Evolutionary conservation across 495 filamentous ascomycete species (phyloP), one percentile per base, ranked within the genome.

Genomic region (Penicillium cinerascens): DNA sequence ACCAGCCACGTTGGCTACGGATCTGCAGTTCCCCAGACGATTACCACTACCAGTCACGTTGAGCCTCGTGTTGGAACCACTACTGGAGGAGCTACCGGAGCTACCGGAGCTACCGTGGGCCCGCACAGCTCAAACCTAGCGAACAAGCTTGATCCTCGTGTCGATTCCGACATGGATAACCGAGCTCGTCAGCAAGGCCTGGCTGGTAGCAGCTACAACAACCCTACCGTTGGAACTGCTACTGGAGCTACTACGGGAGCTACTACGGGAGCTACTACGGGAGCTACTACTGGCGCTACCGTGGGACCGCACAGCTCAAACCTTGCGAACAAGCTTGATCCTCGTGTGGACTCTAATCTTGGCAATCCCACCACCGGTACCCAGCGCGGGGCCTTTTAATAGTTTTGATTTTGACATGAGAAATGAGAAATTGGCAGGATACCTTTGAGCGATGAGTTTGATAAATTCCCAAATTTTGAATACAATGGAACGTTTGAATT

Each of bases 261-360:
- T 25, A 60, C 61, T 46, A 37, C 55, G 9, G 70, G 70, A 22
- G 38, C 35, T 25, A 60, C 61, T 46, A 37, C 55, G 9, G 70
- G 70, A 22, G 38, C 35, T 25, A 60, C 61, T 46, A 37, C 55
- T 6, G 70, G 70, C 18, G n/a, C n/a, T n/a, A n/a, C n/a, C n/a
- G n/a, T n/a, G n/a, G n/a, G n/a, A n/a, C n/a, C n/a, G n/a, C n/a
- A n/a, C n/a, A 70, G 43, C 44, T 71, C 9, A 76, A 81, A 55
- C 78, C 78, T 29, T 65, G 74, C 33, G 67, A n/a, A n/a, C n/a
- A n/a, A n/a, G n/a, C n/a, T n/a, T n/a, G 77, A 81, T 56, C 78
- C 78, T 27, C 65, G 74, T 33, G 67, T 77, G 16, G 66, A 72
- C 51, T 65, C 59, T 15, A 51, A 64, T 26, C 37, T 36, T 36